Evolutionary conservation across 306 rosid species (phyloP).

Genomic region (Trifolium dubium): DNA sequence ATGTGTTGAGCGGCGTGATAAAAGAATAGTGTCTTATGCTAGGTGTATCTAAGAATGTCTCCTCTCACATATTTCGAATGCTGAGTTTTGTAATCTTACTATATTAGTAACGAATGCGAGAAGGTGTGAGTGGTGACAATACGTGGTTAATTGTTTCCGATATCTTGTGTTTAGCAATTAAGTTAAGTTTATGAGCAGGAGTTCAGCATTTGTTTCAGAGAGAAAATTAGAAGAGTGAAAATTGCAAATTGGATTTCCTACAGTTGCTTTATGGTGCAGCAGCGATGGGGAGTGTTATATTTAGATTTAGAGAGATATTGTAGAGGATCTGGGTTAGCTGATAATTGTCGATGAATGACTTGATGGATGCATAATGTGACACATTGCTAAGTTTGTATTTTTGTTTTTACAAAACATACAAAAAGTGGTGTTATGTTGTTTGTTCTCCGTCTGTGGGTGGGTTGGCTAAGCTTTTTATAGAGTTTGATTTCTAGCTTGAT

Average conservation of each 20-base stretch:
- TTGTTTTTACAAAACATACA: not conserved
- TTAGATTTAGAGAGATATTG: not conserved
- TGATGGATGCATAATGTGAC: not conserved
- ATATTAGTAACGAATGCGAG: not conserved
- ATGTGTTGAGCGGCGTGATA: not conserved
- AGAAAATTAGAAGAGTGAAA: slow-evolving; percentile 17
- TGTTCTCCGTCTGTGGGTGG: not conserved
- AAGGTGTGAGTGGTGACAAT: slow-evolving; percentile 1
- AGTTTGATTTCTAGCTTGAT: slow-evolving; percentile 3
- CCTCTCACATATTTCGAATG: slow-evolving; percentile 11
- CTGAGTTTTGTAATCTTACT: not conserved
- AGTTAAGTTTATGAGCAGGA: not conserved
- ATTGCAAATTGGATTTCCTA: not conserved
- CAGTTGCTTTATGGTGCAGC: not conserved
- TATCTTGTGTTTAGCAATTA: slow-evolving; percentile 25
- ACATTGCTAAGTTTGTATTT: not conserved
- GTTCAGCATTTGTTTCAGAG: not conserved
- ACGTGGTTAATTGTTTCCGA: slow-evolving; percentile 15
- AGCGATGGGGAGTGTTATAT: not conserved
- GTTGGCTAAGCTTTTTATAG: slow-evolving; percentile 15
- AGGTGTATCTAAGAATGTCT: slow-evolving; percentile 1
- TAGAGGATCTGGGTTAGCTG: not conserved
- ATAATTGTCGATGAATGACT: slow-evolving; percentile 11
- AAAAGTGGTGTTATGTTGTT: not conserved
- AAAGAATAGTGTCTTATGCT: no score